Evolutionary conservation across 129 eudicot genomes (phyloP).

Genomic region (Helianthus annuus): DNA sequence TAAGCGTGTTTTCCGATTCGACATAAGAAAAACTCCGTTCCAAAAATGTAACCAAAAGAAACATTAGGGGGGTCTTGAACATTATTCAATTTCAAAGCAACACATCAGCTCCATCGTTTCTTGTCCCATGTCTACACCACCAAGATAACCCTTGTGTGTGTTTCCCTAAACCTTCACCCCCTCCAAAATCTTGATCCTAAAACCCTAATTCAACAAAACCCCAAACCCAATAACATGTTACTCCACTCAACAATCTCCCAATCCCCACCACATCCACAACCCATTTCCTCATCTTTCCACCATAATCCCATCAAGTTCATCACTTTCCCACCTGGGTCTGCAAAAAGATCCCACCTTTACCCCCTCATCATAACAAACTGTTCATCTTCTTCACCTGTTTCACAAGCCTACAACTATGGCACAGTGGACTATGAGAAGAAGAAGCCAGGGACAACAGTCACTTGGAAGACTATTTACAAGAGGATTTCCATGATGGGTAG

Average conservation of each 20-base stretch:
- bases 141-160: constrained; percentile 27
- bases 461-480: constrained; percentile 63
- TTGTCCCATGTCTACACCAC: constrained; percentile 22
- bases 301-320: constrained; percentile 22
- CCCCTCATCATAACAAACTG: constrained; percentile 15
- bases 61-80: too few species aligned
- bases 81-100: neutral
- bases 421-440: constrained; percentile 53
- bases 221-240: constrained; percentile 20
- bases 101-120: constrained; percentile 7
- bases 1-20: too few species aligned
- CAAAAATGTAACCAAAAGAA: too few species aligned
- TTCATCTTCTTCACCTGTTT: constrained; percentile 20
- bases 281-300: constrained; percentile 25
- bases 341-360: constrained; percentile 19
- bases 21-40: too few species aligned
- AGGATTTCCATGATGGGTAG: constrained; percentile 46
- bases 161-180: neutral
- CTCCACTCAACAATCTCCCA: constrained; percentile 39
- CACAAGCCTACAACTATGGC: constrained; percentile 45
- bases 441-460: constrained; percentile 37
- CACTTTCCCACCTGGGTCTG: constrained; percentile 39
- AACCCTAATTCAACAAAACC: constrained; percentile 16
- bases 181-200: neutral
- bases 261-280: constrained; percentile 33